phyloP scores from a whole-genome alignment of 2,329 filamentous ascomycete genomes.

The Tolypocladium sp. region DNA sequence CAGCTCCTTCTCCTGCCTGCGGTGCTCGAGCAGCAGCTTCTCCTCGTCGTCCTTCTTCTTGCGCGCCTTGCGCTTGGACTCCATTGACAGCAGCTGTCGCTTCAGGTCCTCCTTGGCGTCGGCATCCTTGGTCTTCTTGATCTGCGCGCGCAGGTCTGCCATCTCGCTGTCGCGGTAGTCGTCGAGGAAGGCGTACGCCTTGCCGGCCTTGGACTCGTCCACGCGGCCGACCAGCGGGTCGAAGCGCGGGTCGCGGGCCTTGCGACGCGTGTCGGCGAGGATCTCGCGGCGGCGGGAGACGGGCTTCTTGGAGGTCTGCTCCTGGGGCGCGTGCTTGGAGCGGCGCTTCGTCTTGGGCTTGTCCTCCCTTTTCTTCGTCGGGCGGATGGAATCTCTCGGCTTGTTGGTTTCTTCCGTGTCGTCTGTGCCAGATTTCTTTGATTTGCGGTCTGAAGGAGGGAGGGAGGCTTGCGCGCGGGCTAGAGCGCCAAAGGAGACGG shows the following conservation, averaged over 20 bases:
- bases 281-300: conserved; percentile 76
- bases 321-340: conserved; percentile 83
- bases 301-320: conserved; percentile 72
- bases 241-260: conserved; percentile 80
- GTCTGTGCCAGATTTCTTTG: conserved; percentile 14
- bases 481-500: conserved; percentile 82
- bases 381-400: conserved; percentile 4
- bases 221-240: conserved; percentile 49
- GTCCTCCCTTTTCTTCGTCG: background rate
- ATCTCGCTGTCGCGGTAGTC: conserved; percentile 83
- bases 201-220: conserved; percentile 51
- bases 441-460: conserved; percentile 18
- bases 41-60: conserved; percentile 60
- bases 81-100: conserved; percentile 65
- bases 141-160: conserved; percentile 56
- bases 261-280: conserved; percentile 45
- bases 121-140: conserved; percentile 57
- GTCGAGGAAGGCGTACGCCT: conserved; percentile 80
- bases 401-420: conserved; percentile 27
- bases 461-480: conserved; percentile 75
- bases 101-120: conserved; percentile 61
- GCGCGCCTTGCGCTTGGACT: conserved; percentile 65
- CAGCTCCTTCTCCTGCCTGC: conserved; percentile 72
- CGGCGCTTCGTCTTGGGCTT: conserved; percentile 26
- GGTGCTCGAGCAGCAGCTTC: conserved; percentile 64